phyloP scores from a whole-genome alignment of 2,329 filamentous ascomycete species.

The Amphichorda felina region DNA sequence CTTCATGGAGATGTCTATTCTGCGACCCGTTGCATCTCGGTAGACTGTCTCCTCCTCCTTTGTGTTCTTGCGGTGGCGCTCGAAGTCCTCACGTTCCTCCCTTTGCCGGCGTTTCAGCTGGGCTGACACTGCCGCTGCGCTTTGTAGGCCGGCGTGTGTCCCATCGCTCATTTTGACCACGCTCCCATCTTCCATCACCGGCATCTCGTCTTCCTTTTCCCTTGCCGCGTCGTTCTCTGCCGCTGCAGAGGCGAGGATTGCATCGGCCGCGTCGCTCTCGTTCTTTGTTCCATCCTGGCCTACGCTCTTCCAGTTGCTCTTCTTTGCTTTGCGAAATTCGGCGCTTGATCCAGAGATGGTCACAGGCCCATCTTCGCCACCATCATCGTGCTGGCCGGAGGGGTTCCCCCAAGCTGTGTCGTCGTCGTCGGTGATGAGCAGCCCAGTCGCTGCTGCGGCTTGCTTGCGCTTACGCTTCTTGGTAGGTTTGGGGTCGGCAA shows the following conservation, averaged over 20 bases:
- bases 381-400: slow-evolving; percentile 28
- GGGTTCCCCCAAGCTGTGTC: slow-evolving; percentile 37
- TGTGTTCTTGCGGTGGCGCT: slow-evolving; percentile 26
- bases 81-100: slow-evolving; percentile 45
- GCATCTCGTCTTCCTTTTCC: slow-evolving; percentile 35
- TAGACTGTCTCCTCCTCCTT: slow-evolving; percentile 76
- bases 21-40: slow-evolving; percentile 85
- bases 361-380: slow-evolving; percentile 40
- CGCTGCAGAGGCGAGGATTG: slow-evolving; percentile 62
- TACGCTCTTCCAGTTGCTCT: slow-evolving; percentile 69
- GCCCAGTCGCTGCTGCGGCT: slow-evolving; percentile 26
- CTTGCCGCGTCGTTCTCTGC: slow-evolving; percentile 48
- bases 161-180: slow-evolving; percentile 73
- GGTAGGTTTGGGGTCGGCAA: slow-evolving; percentile 40
- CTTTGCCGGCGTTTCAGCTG: slow-evolving; percentile 55
- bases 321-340: slow-evolving; percentile 65
- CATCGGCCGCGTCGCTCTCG: slow-evolving; percentile 56
- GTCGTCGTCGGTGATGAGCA: slow-evolving; percentile 55
- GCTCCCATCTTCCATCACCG: slow-evolving; percentile 31
- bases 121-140: slow-evolving; percentile 63
- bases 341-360: slow-evolving; percentile 38
- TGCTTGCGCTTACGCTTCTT: slow-evolving; percentile 57
- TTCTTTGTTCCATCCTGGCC: slow-evolving; percentile 23
- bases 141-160: slow-evolving; percentile 78
- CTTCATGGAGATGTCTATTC: slow-evolving; percentile 87